Evolutionary conservation across 768 basidiomycete species (phyloP).

Genomic region (Dacryopinax spathularia): DNA sequence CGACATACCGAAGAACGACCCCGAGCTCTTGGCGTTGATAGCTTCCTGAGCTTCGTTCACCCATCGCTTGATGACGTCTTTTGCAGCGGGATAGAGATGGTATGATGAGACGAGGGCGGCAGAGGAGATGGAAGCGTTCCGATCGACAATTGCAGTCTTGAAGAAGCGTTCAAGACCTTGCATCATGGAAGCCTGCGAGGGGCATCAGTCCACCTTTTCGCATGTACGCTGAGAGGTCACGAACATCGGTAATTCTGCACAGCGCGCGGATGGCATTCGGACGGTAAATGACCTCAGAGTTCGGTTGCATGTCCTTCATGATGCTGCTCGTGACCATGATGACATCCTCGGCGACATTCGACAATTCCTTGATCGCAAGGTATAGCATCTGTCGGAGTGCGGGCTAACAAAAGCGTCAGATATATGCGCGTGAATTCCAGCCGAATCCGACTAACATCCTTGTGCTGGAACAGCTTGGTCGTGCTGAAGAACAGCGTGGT

Average conservation of each 20-base stretch:
- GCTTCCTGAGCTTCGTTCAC: constrained; percentile 98
- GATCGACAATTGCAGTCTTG: constrained; percentile 97
- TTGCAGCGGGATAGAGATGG: constrained; percentile 84
- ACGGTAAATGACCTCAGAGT: constrained; percentile 94
- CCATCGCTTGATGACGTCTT: constrained; percentile 96
- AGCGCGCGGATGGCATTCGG: constrained; percentile 95
- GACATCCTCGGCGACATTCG: constrained; percentile 90
- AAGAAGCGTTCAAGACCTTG: constrained; percentile 98
- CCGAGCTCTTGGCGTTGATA: constrained; percentile 64
- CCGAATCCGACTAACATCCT: constrained; percentile 61
- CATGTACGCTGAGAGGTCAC: constrained; percentile 23
- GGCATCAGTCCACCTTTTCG: constrained; percentile 6
- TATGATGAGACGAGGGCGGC: constrained; percentile 95
- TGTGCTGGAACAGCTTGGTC: constrained; percentile 97
- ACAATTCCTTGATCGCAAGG: constrained; percentile 94
- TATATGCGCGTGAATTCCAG: background rate
- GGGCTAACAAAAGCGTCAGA: constrained; percentile 36
- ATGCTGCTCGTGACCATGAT: constrained; percentile 99
- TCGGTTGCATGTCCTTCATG: constrained; percentile 99
- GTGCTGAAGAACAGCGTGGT: constrained; percentile 98
- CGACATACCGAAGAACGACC: constrained; percentile 48
- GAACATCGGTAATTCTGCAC: constrained; percentile 90
- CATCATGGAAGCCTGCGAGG: constrained; percentile 81
- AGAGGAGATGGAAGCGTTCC: constrained; percentile 86
- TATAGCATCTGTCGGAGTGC: constrained; percentile 96